Evolutionary conservation across 2,329 filamentous ascomycete species (phyloP).

Genomic region (Fusarium acutatum): DNA sequence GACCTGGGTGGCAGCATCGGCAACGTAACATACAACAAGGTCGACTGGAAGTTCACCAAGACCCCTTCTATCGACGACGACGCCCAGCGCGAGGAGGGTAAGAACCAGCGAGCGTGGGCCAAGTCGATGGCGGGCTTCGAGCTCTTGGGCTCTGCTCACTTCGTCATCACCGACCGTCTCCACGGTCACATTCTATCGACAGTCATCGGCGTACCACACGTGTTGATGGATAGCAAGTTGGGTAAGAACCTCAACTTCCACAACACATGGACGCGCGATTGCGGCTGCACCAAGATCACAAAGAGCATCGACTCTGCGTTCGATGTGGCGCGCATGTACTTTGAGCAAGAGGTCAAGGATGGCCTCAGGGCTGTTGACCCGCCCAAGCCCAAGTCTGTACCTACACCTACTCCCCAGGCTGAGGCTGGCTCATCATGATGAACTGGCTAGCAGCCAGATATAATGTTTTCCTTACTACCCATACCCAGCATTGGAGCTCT

Average conservation of each 20-base stretch:
- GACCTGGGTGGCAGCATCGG: conserved; percentile 33
- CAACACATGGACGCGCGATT: conserved; percentile 42
- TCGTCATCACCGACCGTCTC: conserved; percentile 41
- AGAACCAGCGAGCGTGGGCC: conserved; percentile 41
- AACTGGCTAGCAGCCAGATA: conserved; percentile 7
- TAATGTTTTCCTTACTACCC: conserved; percentile 12
- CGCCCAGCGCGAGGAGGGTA: conserved; percentile 28
- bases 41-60: conserved; percentile 42
- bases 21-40: conserved; percentile 41
- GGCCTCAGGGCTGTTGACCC: conserved; percentile 9
- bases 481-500: conserved; percentile 8
- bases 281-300: conserved; percentile 37
- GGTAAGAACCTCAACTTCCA: conserved; percentile 44
- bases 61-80: conserved; percentile 36
- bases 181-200: conserved; percentile 41
- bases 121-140: conserved; percentile 41
- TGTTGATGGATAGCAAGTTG: conserved; percentile 42
- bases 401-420: conserved; percentile 11
- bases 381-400: not conserved
- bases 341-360: conserved; percentile 26
- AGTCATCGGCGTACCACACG: conserved; percentile 40
- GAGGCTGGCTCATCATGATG: conserved; percentile 18
- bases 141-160: conserved; percentile 37
- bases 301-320: conserved; percentile 35
- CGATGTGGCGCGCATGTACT: conserved; percentile 35